phyloP scores from a whole-genome alignment of 2,329 filamentous ascomycete genomes.

The Exophiala sp. region DNA sequence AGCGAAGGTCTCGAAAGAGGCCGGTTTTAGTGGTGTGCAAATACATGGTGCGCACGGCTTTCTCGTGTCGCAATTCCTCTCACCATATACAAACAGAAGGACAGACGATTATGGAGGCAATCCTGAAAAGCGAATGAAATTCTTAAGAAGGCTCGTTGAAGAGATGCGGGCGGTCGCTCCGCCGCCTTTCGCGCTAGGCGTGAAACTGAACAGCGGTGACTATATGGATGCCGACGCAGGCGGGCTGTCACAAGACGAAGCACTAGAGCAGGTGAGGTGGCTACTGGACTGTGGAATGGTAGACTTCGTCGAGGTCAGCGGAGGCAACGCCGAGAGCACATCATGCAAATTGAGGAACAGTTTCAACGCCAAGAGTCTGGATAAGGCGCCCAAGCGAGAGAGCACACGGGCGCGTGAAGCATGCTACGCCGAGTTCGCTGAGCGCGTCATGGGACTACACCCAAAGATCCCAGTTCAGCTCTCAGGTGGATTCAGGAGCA shows the following conservation, averaged over 20 bases:
- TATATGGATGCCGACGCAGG: constrained; percentile 33
- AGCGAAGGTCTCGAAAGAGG: constrained; percentile 8
- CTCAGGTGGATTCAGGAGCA: constrained; percentile 61
- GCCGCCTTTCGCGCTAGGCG: constrained; percentile 43
- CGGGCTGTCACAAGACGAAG: constrained; percentile 42
- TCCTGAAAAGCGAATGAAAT: constrained; percentile 37
- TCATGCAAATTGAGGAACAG: neutral
- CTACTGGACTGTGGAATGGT: constrained; percentile 40
- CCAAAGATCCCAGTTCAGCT: constrained; percentile 34
- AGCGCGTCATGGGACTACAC: neutral
- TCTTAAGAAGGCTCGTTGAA: constrained; percentile 44
- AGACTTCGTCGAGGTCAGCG: constrained; percentile 67
- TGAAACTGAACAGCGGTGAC: constrained; percentile 53
- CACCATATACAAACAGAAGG: constrained; percentile 43
- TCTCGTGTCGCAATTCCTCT: constrained; percentile 42
- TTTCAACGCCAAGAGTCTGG: constrained; percentile 1
- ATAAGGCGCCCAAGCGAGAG: neutral
- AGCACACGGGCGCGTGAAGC: constrained; percentile 5
- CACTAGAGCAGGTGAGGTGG: constrained; percentile 56
- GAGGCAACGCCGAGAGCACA: constrained; percentile 46
- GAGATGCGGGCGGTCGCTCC: constrained; percentile 39
- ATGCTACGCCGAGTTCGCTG: constrained; percentile 5
- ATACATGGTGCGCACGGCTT: constrained; percentile 54
- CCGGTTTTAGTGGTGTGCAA: constrained; percentile 53
- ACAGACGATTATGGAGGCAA: constrained; percentile 49